Evolutionary conservation across 371 early-diverging fungal genomes (phyloP).

Genomic region (Parasitella parasitica): DNA sequence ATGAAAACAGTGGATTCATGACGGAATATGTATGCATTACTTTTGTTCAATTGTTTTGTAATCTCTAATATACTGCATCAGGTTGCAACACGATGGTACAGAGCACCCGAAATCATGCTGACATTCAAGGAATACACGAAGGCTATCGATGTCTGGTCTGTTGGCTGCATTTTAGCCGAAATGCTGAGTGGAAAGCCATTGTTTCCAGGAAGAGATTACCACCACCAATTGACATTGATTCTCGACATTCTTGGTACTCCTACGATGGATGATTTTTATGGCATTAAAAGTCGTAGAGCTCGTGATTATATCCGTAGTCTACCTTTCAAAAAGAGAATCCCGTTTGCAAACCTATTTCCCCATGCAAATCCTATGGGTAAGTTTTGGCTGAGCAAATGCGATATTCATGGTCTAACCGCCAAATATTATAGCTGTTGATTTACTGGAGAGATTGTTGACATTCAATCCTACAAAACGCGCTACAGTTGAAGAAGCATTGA

Average conservation of each 20-base stretch:
- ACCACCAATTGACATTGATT: constrained; percentile 97
- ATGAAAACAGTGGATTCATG: constrained; percentile 91
- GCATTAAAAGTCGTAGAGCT: constrained; percentile 81
- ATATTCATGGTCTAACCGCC: too few species aligned
- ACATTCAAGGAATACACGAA: constrained; percentile 94
- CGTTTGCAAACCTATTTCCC: constrained; percentile 79
- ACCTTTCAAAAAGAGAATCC: constrained; percentile 88
- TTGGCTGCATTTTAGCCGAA: constrained; percentile 97
- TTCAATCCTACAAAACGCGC: constrained; percentile 94
- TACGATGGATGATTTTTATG: constrained; percentile 82
- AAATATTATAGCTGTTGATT: constrained; percentile 63
- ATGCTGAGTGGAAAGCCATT: constrained; percentile 89
- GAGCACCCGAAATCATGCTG: constrained; percentile 98
- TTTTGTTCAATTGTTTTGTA: not conserved
- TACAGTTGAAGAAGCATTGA: constrained; percentile 91
- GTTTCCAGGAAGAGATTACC: constrained; percentile 91
- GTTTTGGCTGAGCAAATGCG: not conserved
- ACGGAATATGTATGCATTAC: constrained; percentile 92
- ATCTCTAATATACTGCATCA: not conserved
- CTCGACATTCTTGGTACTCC: constrained; percentile 97
- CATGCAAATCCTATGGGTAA: constrained; percentile 73
- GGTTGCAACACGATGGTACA: constrained; percentile 97
- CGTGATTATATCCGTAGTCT: constrained; percentile 90
- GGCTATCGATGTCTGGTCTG: constrained; percentile 98
- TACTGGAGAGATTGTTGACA: constrained; percentile 89